phyloP scores from a whole-genome alignment of 176 grass and related monocot genomes.

The Zizania latifolia region DNA sequence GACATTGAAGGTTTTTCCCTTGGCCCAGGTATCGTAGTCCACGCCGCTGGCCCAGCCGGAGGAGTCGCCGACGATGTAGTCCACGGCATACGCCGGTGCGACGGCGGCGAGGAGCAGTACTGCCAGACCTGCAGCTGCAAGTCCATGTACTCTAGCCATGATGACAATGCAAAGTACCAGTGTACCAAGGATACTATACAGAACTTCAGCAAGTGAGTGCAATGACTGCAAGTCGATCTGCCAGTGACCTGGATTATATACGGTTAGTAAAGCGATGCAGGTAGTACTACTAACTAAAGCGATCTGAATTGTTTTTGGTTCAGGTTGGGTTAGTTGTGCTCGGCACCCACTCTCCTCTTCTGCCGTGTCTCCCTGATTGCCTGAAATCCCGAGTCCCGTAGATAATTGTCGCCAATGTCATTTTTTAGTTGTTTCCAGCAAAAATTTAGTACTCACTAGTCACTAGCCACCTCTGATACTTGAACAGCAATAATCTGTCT shows the following conservation, averaged over 20 bases:
- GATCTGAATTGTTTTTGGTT: conserved; percentile 24
- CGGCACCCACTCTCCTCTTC: conserved; percentile 26
- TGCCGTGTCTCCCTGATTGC: conserved; percentile 23
- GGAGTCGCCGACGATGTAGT: conserved; percentile 71
- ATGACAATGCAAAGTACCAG: too few relatives aligned
- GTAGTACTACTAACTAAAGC: not conserved
- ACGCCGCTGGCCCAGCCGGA: conserved; percentile 62
- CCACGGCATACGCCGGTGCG: conserved; percentile 44
- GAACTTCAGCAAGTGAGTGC: not conserved
- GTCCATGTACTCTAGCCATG: conserved; percentile 35
- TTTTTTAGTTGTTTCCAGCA: not conserved
- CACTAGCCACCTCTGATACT: not conserved
- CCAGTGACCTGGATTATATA: conserved; percentile 4
- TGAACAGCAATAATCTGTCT: not conserved
- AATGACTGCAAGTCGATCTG: not conserved
- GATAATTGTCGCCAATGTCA: not conserved
- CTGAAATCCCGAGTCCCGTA: not conserved
- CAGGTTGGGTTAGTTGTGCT: conserved; percentile 41
- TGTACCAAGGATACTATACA: too few relatives aligned
- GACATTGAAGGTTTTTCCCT: conserved; percentile 54
- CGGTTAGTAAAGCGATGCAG: not conserved
- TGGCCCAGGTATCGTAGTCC: conserved; percentile 66
- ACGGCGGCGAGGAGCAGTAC: conserved; percentile 21
- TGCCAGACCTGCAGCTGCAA: conserved; percentile 24
- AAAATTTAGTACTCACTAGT: not conserved